These are phyloP conservation scores for Lonicera japonica DNA, from an alignment of 129 eudicot genomes.

Conservation along the genomic window DNA sequence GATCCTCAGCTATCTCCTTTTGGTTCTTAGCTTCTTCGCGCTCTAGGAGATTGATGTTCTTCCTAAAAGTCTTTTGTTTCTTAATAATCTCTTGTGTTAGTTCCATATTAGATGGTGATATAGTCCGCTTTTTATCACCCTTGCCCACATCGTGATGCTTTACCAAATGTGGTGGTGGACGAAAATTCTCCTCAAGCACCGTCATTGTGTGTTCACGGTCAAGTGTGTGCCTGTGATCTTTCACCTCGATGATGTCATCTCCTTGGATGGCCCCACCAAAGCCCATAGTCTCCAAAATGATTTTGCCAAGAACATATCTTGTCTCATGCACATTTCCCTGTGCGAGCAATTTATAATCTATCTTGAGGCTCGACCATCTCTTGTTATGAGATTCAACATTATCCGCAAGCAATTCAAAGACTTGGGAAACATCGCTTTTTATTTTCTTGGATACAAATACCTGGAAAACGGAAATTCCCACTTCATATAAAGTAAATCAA, in stretches of 20 bases:
- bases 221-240: neutral
- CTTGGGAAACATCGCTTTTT: conserved; percentile 17
- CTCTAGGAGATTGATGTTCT: neutral
- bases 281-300: conserved; percentile 61
- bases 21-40: neutral
- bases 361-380: conserved; percentile 28
- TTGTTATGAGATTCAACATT: conserved; percentile 15
- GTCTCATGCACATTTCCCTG: conserved; percentile 40
- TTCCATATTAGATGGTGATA: conserved; percentile 1
- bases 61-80: neutral
- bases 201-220: neutral
- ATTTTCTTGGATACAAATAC: conserved; percentile 51
- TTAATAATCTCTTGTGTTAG: conserved; percentile 14
- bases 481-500: neutral
- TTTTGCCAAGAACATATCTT: conserved; percentile 68
- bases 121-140: conserved; percentile 11
- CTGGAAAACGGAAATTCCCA: conserved; percentile 28
- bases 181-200: conserved; percentile 3
- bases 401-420: conserved; percentile 27
- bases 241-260: neutral
- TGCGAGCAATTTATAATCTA: conserved; percentile 43
- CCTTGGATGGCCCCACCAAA: conserved; percentile 1
- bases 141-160: conserved; percentile 7
- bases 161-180: neutral
- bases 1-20: conserved; percentile 1